Evolutionary conservation across 306 rosid genomes (phyloP), one percentile per base, ranked within the genome.

Genomic region (Vigna reflexopilosa): DNA sequence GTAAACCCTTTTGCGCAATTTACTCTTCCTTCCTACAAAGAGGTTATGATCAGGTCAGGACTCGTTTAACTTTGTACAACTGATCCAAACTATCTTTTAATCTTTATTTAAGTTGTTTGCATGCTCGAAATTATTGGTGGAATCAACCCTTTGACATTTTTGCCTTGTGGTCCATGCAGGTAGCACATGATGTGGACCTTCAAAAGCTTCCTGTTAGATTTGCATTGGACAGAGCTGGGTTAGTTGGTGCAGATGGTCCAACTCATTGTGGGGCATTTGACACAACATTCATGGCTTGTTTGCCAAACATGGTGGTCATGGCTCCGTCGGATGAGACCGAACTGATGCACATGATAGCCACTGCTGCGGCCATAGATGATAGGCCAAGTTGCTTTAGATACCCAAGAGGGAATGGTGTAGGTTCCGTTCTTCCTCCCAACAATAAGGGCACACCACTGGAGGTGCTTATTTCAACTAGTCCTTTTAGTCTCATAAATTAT

Each of bases 221-320:
- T 71, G 93, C 93, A 0, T 19, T 90, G 12, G 93, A 90, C 64
- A 84, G 93, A 50, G 93, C 88, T 30, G 93, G 93, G 8, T 79
- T 90, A 45, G 91, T 87, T 0, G 93, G 93, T 17, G 93, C 91
- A 28, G 93, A 90, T 84, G 93, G 93, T 56, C 93, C 93, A 52
- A 90, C 91, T 4, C 93, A 89, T 34, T 89, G 93, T 11, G 93
- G 93, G 40, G 93, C 93, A n/a, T 90, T 87, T 72, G 93, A 90
- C 81, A 84, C 84, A 36, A 90, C 91, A 9, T 90, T 82, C 82
- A 84, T 90, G 94, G 90, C 90, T 49, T 90, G 91, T 76, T 82
- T 90, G 72, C 94, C 94, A 4, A 90, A 87, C 86, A 90, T 90
- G 90, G 90, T 90, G 68, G 91, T 86, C 15, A 90, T 90, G 94